phyloP scores from a whole-genome alignment of 2,329 filamentous ascomycete genomes.

The Davidsoniella australis region DNA sequence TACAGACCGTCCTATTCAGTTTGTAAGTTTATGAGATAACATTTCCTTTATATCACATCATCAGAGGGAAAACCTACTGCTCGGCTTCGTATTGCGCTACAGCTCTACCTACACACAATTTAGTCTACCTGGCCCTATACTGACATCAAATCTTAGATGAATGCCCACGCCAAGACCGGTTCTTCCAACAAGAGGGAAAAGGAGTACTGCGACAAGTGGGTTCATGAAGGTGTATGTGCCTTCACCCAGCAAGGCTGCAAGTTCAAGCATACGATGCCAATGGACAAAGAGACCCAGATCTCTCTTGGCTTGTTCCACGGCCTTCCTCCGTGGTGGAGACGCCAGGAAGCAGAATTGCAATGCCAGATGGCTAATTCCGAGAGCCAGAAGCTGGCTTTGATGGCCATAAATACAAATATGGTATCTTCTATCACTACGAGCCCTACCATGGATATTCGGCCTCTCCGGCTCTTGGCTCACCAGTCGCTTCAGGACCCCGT shows the following conservation, averaged over 20 bases:
- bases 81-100: too few species aligned
- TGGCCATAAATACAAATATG: too few species aligned
- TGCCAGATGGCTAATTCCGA: not conserved
- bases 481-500: too few species aligned
- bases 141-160: not conserved
- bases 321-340: constrained; percentile 43
- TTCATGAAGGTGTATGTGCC: constrained; percentile 68
- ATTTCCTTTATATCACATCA: not conserved
- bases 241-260: constrained; percentile 75
- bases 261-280: constrained; percentile 83
- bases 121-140: not conserved
- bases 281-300: constrained; percentile 45
- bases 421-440: too few species aligned
- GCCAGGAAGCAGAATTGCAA: constrained; percentile 7
- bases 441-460: too few species aligned
- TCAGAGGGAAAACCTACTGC: too few species aligned
- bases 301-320: constrained; percentile 55
- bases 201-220: constrained; percentile 78
- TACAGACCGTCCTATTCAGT: constrained; percentile 21
- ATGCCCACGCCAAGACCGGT: not conserved
- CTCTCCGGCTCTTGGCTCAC: too few species aligned
- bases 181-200: constrained; percentile 32
- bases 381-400: too few species aligned
- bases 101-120: too few species aligned
- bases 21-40: constrained; percentile 21